Conservation (phyloP, 176 grass and related monocot genomes). For the Puya raimondii region DNA sequence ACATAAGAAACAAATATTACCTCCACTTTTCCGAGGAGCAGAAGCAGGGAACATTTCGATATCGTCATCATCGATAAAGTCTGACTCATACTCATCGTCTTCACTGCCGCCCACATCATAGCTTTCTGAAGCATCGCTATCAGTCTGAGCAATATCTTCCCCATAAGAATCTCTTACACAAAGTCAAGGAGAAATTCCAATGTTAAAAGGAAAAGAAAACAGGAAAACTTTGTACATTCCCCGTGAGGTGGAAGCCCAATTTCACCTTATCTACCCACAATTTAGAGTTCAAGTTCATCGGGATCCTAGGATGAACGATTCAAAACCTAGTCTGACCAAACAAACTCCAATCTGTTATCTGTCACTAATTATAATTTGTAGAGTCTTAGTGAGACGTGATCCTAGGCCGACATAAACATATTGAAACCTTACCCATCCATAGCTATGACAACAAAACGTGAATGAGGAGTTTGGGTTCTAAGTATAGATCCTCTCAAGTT, state of each 20-base stretch:
- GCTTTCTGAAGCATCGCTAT: constrained; percentile 44
- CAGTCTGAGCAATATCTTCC: constrained; percentile 56
- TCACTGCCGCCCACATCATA: constrained; percentile 23
- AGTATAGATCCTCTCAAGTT: too few relatives aligned
- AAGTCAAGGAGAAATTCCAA: constrained; percentile 22
- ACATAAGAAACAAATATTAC: constrained; percentile 24
- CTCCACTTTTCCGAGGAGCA: constrained; percentile 44
- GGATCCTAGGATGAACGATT: too few relatives aligned
- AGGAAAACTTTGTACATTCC: background rate
- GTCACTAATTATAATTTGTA: too few relatives aligned
- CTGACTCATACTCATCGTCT: constrained; percentile 73
- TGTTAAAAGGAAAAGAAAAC: background rate
- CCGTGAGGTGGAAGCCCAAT: background rate
- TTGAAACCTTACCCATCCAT: too few relatives aligned
- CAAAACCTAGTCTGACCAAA: too few relatives aligned
- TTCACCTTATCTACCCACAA: too few relatives aligned
- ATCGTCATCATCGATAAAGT: constrained; percentile 77
- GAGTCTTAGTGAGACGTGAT: too few relatives aligned
- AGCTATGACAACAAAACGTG: too few relatives aligned
- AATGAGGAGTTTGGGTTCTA: too few relatives aligned
- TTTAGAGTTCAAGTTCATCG: too few relatives aligned
- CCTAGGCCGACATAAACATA: too few relatives aligned
- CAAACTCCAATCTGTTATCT: too few relatives aligned
- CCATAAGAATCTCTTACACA: constrained; percentile 42
- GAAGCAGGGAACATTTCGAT: constrained; percentile 33